These are phyloP conservation scores for Euclidium syriacum DNA, from an alignment of 345 rosid genomes.

Conservation along the genomic window DNA sequence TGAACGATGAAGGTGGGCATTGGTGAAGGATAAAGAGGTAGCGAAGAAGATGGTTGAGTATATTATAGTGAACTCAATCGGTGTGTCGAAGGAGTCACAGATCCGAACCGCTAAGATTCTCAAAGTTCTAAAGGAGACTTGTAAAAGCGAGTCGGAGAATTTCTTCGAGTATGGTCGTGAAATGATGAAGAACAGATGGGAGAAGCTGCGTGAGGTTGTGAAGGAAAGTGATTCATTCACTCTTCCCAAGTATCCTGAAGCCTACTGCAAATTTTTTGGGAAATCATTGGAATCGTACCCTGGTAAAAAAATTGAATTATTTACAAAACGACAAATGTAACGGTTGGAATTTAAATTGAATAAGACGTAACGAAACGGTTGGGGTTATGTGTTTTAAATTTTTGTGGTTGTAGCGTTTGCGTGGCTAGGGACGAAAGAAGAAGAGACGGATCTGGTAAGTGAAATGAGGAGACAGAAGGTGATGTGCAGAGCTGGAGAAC, in stretches of 20 bases:
- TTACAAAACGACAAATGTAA: not conserved
- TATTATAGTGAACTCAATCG: constrained; percentile 55
- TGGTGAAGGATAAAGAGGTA: constrained; percentile 61
- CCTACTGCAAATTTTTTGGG: constrained; percentile 55
- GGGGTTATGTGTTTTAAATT: not conserved
- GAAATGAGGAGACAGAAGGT: constrained; percentile 47
- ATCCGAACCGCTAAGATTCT: constrained; percentile 73
- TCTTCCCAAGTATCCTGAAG: constrained; percentile 49
- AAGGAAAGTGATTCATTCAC: constrained; percentile 37
- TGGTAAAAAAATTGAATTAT: constrained; percentile 36
- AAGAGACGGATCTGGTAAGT: constrained; percentile 39
- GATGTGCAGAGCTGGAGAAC: constrained; percentile 46
- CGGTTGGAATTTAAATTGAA: constrained; percentile 3
- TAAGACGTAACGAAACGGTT: constrained; percentile 20
- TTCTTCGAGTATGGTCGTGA: constrained; percentile 50
- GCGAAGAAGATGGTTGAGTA: constrained; percentile 63
- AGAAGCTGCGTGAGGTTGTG: constrained; percentile 46
- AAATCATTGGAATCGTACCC: constrained; percentile 44
- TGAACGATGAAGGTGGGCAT: constrained; percentile 62
- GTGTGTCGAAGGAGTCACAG: constrained; percentile 85
- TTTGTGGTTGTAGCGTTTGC: constrained; percentile 52
- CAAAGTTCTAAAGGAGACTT: constrained; percentile 38
- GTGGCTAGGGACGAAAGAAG: constrained; percentile 70
- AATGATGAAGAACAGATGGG: constrained; percentile 66
- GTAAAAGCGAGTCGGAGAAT: constrained; percentile 33